Evolutionary conservation across 108 stramenopile genomes (phyloP).

Genomic region (Stephanodiscus triporus): DNA sequence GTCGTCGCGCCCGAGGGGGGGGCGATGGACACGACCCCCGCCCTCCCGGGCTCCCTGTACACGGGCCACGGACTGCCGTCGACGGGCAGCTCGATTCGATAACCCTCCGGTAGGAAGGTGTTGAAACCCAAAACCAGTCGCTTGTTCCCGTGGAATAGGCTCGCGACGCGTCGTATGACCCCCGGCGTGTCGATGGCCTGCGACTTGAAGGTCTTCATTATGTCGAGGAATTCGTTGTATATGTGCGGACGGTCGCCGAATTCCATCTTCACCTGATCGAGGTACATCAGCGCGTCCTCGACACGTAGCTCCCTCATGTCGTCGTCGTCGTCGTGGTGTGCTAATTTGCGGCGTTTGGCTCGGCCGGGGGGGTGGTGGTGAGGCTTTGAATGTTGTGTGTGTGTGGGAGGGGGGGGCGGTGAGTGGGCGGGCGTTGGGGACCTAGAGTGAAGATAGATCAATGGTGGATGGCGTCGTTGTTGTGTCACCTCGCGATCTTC

Average conservation of each 20-base stretch:
- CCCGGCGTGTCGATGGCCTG: slow-evolving; percentile 98
- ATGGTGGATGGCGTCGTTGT: no score
- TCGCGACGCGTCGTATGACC: slow-evolving; percentile 94
- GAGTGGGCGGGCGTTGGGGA: no score
- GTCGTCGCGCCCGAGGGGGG: slow-evolving; percentile 29
- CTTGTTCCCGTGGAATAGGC: slow-evolving; percentile 96
- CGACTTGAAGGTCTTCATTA: slow-evolving; percentile 97
- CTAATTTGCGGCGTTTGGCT: no score
- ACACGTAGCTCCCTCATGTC: slow-evolving; percentile 91
- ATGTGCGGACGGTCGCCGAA: slow-evolving; percentile 98
- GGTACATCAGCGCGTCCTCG: slow-evolving; percentile 98
- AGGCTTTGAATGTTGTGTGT: no score
- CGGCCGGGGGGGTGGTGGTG: no score
- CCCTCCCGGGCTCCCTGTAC: slow-evolving; percentile 79
- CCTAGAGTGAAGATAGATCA: no score
- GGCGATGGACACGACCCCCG: slow-evolving; percentile 62
- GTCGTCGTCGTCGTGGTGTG: no score
- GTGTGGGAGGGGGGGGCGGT: no score
- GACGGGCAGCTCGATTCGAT: slow-evolving; percentile 91
- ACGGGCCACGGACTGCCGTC: slow-evolving; percentile 83
- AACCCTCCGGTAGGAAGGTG: slow-evolving; percentile 99
- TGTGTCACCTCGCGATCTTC: no score
- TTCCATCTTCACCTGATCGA: slow-evolving; percentile 98
- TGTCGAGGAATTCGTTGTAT: slow-evolving; percentile 99
- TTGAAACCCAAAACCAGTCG: slow-evolving; percentile 98